Evolutionary conservation across 352 stramenopile species (phyloP), one percentile per base, ranked within the genome.

Genomic region (Halophytophthora polymorphica): DNA sequence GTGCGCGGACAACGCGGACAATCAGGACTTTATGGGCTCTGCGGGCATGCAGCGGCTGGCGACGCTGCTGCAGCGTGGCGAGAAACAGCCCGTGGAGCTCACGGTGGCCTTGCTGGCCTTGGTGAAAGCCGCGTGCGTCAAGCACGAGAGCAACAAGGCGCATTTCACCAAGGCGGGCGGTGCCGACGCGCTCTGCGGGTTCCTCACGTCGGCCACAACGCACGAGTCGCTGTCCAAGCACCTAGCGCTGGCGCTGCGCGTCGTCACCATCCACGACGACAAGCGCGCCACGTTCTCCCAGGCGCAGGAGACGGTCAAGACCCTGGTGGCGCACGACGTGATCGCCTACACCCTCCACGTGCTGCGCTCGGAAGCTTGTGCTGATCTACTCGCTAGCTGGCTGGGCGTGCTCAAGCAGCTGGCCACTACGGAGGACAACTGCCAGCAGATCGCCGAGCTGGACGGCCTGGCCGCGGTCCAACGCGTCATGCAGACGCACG

Each of bases 391-490:
- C 6, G 53, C 69, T 13, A 48, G 60, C 10, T 92, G 82, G 82
- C 69, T 92, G 15, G 53, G 68, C 13, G 74, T 92, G 17, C 68
- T 92, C 23, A 90, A 89, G 58, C 78, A 93, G 45, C 53, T 93
- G 28, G 79, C 78, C 5, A 77, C 88, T 25, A 90, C 83, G 0
- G 76, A 93, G 58, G 83, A 90, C 12, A 83, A 81, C 44, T 90
- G 79, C 45, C 67, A 79, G 25, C 74, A 87, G 51, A 84, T 90
- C 39, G 69, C 79, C 25, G 73, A 89, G 4, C 53, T 81, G 4
- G 59, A 55, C 15, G 79, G 72, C 1, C 58, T 93, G n/a, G 66
- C 67, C 21, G 55, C 83, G 13, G 46, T 90, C 12, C 74, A 81
- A n/a, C 39, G 73, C 22, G 31, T 88, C 29, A 85, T 88, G 71